Conservation (phyloP, 2,329 filamentous ascomycete genomes). For the Paracamarosporium sp. region DNA sequence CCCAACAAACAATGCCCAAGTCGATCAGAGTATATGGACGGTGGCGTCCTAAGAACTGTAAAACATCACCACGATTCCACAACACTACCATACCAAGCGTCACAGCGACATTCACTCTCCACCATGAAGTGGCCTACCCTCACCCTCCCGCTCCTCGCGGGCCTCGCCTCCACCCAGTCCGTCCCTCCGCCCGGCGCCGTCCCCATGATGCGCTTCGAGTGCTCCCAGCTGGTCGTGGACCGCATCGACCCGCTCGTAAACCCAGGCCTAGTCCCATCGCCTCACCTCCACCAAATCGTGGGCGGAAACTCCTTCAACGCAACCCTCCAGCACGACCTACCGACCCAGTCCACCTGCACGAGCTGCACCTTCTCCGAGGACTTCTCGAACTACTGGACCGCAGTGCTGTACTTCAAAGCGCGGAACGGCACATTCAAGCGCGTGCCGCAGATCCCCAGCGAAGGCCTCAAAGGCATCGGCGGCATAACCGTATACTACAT, state of each 20-base stretch:
- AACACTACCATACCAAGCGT: too few species aligned
- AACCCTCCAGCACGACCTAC: constrained; percentile 30
- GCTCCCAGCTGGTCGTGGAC: constrained; percentile 34
- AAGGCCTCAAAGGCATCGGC: constrained; percentile 25
- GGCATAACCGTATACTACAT: constrained; percentile 40
- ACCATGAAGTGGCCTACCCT: not conserved
- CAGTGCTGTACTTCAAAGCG: constrained; percentile 32
- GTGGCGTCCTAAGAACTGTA: not conserved
- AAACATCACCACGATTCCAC: not conserved
- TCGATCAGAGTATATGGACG: not conserved
- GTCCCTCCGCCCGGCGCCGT: not conserved
- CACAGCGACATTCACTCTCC: not conserved
- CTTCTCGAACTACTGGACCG: constrained; percentile 41
- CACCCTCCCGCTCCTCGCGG: not conserved
- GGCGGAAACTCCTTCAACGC: constrained; percentile 36
- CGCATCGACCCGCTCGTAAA: constrained; percentile 36
- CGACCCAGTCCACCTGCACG: constrained; percentile 29
- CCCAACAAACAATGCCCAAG: not conserved
- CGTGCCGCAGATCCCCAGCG: constrained; percentile 25
- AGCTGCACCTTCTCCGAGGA: constrained; percentile 36
- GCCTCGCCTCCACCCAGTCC: not conserved
- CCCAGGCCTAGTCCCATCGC: constrained; percentile 25
- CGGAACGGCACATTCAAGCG: constrained; percentile 38
- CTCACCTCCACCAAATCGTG: constrained; percentile 33
- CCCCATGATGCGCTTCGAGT: constrained; percentile 31